phyloP scores from a whole-genome alignment of 2,329 filamentous ascomycete genomes.

The Fusarium marasasianum region DNA sequence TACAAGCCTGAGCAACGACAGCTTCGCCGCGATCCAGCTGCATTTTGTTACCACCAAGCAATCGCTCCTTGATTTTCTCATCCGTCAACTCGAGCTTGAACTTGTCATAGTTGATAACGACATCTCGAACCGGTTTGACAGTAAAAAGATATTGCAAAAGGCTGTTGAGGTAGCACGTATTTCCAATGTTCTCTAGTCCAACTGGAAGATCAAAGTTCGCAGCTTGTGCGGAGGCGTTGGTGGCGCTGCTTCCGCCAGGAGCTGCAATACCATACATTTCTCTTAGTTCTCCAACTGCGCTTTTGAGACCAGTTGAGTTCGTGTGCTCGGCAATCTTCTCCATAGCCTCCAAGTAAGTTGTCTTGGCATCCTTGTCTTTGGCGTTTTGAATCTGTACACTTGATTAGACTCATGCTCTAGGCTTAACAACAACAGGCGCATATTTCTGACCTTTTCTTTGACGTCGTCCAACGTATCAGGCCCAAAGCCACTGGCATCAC shows the following conservation, averaged over 20 bases:
- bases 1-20: slow-evolving; percentile 78
- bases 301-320: slow-evolving; percentile 42
- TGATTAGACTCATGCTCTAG: slow-evolving; percentile 15
- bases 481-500: slow-evolving; percentile 35
- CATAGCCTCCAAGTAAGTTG: slow-evolving; percentile 48
- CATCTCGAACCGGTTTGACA: slow-evolving; percentile 79
- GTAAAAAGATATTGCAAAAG: slow-evolving; percentile 96
- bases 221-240: slow-evolving; percentile 1
- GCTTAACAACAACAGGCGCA: not conserved
- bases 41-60: slow-evolving; percentile 74
- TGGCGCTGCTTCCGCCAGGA: not conserved
- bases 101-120: slow-evolving; percentile 80
- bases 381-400: slow-evolving; percentile 40
- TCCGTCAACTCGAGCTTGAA: slow-evolving; percentile 74
- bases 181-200: slow-evolving; percentile 91
- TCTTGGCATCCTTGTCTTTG: slow-evolving; percentile 43
- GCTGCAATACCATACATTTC: slow-evolving; percentile 38
- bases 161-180: slow-evolving; percentile 98
- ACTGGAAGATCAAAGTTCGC: slow-evolving; percentile 72
- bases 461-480: slow-evolving; percentile 39
- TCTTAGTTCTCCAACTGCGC: slow-evolving; percentile 41
- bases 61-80: slow-evolving; percentile 70
- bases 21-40: slow-evolving; percentile 63
- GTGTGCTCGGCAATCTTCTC: slow-evolving; percentile 49
- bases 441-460: slow-evolving; percentile 42